Conservation (phyloP, 1,284 basidiomycete species). For the Rhizopogon parksii region DNA sequence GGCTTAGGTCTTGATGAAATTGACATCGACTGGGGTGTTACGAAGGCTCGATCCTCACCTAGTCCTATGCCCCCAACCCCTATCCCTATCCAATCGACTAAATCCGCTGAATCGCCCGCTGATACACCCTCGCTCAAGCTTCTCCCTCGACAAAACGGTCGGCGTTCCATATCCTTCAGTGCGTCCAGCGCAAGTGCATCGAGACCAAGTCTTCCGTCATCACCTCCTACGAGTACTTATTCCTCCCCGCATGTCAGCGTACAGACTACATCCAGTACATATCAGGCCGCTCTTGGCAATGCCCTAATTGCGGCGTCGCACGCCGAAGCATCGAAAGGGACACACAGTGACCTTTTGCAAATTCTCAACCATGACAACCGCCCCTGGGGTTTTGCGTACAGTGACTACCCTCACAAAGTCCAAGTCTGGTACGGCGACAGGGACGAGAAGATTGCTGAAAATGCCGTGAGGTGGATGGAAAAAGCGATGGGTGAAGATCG, state of each 20-base stretch:
- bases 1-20: constrained; percentile 55
- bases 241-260: constrained; percentile 30
- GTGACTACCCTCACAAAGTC: constrained; percentile 71
- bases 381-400: constrained; percentile 80
- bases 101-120: constrained; percentile 14
- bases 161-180: constrained; percentile 62
- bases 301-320: constrained; percentile 92
- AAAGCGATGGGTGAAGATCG: constrained; percentile 69
- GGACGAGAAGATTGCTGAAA: constrained; percentile 89
- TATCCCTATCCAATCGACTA: constrained; percentile 14
- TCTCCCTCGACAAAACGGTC: constrained; percentile 33
- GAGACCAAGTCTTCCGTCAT: constrained; percentile 40
- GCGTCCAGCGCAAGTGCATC: constrained; percentile 27
- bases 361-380: constrained; percentile 83
- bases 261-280: constrained; percentile 35
- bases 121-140: constrained; percentile 20
- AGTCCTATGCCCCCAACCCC: constrained; percentile 17
- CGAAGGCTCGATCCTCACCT: constrained; percentile 25
- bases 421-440: constrained; percentile 90
- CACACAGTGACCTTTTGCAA: constrained; percentile 84
- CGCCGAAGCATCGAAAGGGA: constrained; percentile 87
- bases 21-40: constrained; percentile 42
- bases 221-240: constrained; percentile 40
- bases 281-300: constrained; percentile 70
- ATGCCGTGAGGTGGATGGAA: constrained; percentile 88